Percentiles rank a stretch among this genome's conserved stretches.
phyloP scores from a whole-genome alignment of 495 filamentous ascomycete species.

The Melanomma pulvis-pyrius region DNA sequence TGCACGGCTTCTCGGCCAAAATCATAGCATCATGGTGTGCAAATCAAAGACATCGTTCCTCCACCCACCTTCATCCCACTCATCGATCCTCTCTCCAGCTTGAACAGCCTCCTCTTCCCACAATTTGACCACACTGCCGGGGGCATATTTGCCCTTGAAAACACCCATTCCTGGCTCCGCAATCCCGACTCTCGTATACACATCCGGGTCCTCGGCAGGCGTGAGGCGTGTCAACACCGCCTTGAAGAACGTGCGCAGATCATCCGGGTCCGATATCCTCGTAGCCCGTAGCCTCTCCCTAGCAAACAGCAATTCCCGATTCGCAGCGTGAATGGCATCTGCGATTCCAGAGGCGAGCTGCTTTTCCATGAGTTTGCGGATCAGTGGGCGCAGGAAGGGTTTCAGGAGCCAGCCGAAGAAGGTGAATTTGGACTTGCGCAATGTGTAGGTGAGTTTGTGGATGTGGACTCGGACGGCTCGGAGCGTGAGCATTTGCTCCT shows the following conservation, averaged over 20 bases:
- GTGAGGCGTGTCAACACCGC: slow-evolving; percentile 75
- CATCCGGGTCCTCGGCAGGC: slow-evolving; percentile 70
- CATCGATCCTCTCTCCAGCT: slow-evolving; percentile 66
- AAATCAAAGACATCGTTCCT: slow-evolving; percentile 85
- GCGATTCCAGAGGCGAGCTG: slow-evolving; percentile 74
- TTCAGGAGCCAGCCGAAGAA: slow-evolving; percentile 82
- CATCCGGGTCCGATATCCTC: slow-evolving; percentile 76
- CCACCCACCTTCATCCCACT: slow-evolving; percentile 72
- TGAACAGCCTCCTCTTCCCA: slow-evolving; percentile 78
- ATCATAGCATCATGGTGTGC: slow-evolving; percentile 33
- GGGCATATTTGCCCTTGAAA: slow-evolving; percentile 83
- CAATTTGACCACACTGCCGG: slow-evolving; percentile 81
- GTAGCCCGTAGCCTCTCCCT: slow-evolving; percentile 84
- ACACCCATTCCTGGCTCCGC: slow-evolving; percentile 64
- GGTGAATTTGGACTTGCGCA: slow-evolving; percentile 73
- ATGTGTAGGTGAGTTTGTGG: slow-evolving; percentile 80
- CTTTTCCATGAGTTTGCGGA: slow-evolving; percentile 77
- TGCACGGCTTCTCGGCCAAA: too few species aligned
- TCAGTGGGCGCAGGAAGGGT: slow-evolving; percentile 76
- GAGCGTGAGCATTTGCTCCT: slow-evolving; percentile 81
- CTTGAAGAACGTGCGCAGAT: slow-evolving; percentile 76
- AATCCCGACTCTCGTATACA: slow-evolving; percentile 71
- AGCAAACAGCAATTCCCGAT: slow-evolving; percentile 84
- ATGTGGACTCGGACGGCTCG: slow-evolving; percentile 74
- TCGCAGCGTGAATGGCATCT: slow-evolving; percentile 67